These are phyloP conservation scores for Yueomyces sinensis DNA, from an alignment of 805 yeast species.

Conservation along the genomic window DNA sequence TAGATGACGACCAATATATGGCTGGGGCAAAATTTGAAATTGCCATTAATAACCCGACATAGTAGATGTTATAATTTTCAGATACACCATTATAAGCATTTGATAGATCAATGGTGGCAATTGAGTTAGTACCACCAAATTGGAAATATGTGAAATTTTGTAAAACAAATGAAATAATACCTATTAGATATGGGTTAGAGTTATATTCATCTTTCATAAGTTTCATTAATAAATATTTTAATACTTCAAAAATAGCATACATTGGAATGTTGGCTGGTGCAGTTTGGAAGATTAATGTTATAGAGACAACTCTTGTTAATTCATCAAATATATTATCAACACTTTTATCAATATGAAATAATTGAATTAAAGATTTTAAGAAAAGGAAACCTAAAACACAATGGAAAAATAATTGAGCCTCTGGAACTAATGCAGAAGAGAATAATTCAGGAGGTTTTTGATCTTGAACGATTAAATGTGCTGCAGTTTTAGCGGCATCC, in stretches of 20 bases:
- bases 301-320: conserved; percentile 17
- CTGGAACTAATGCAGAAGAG: conserved; percentile 17
- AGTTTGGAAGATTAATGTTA: conserved; percentile 37
- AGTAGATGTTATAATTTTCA: conserved; percentile 44
- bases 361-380: conserved; percentile 18
- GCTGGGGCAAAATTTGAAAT: conserved; percentile 79
- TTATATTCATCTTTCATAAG: conserved; percentile 3
- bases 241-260: conserved; percentile 27
- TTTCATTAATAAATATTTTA: conserved; percentile 5
- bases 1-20: conserved; percentile 55
- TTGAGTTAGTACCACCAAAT: conserved; percentile 81
- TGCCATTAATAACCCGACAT: conserved; percentile 70
- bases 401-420: conserved; percentile 25
- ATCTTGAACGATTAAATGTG: neutral
- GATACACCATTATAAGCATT: conserved; percentile 86
- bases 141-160: conserved; percentile 76
- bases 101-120: conserved; percentile 81
- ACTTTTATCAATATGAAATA: conserved; percentile 4
- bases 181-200: conserved; percentile 4
- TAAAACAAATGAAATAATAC: conserved; percentile 29
- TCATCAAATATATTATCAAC: conserved; percentile 2
- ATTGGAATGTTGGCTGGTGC: conserved; percentile 36
- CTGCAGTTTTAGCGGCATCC: conserved; percentile 6
- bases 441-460: neutral
- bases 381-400: conserved; percentile 22